Base-by-base conservation (phyloP, 768 basidiomycete genomes). In the Mycena pura region DNA sequence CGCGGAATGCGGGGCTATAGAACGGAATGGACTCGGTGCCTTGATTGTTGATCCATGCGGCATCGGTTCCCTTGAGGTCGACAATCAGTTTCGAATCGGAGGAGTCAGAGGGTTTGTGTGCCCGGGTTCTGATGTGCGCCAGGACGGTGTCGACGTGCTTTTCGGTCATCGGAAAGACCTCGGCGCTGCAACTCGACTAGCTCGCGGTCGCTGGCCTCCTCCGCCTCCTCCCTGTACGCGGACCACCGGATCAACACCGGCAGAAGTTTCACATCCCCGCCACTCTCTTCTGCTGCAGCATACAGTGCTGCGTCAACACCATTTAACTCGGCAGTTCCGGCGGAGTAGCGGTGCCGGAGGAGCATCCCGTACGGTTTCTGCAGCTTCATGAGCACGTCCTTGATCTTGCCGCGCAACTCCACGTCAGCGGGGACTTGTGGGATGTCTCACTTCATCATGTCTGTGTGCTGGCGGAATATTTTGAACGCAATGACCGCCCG, bases 401-500 rank as follows among this genome's bases (percentile, higher is more conserved):
- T 43, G 40, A 43, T 13, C 14, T 63, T 29, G 21, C 34, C 24
- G 39, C 34, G 45, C n/a, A 29, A 13, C 17, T 44, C 21, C 19
- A 53, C 36, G 27, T 24, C 38, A 39, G 47, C 15, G 14, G n/a
- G 29, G 1, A 41, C 31, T 43, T 43, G 10, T 17, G 43, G 41
- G 21, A 21, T 25, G 11, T n/a, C n/a, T n/a, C n/a, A n/a, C n/a
- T n/a, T n/a, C n/a, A n/a, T n/a, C n/a, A n/a, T n/a, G n/a, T n/a
- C 41, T 13, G 29, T 36, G 28, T 27, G 48, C 8, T 51, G 46
- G 17, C 67, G 65, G 60, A 70, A 72, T 13, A 73, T 63, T 46
- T 73, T 73, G 67, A 73, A 74, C 9, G 70, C 70, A 29, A 73
- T 64, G n/a, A 67, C 64, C 3, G 72, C 73, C 13, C 72, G 67